Conservation (phyloP, 495 filamentous ascomycete species). For the Penicillium cataractarum region DNA sequence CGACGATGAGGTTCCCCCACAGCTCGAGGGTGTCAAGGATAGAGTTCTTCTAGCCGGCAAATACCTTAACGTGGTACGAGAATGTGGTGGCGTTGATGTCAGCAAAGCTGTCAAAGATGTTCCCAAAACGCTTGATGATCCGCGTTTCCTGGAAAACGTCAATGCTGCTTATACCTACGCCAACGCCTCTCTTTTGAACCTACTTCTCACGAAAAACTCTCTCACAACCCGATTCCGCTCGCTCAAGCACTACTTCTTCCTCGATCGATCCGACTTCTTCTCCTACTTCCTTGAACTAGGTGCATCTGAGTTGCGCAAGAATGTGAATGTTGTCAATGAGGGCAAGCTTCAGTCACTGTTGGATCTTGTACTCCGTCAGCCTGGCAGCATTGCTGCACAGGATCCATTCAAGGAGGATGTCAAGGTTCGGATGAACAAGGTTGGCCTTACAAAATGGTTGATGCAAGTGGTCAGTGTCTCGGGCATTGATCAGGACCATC, state of each 20-base stretch:
- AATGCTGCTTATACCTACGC: slow-evolving; percentile 93
- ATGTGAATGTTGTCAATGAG: slow-evolving; percentile 83
- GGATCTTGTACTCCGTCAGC: slow-evolving; percentile 91
- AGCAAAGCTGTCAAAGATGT: slow-evolving; percentile 88
- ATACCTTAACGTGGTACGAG: slow-evolving; percentile 95
- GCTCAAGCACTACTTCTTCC: slow-evolving; percentile 98
- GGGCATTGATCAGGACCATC: slow-evolving; percentile 83
- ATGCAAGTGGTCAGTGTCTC: slow-evolving; percentile 96
- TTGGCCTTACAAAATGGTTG: slow-evolving; percentile 86
- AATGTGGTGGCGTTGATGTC: slow-evolving; percentile 94
- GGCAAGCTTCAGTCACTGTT: slow-evolving; percentile 91
- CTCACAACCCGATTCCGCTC: slow-evolving; percentile 84
- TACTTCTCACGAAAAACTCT: slow-evolving; percentile 90
- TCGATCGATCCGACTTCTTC: slow-evolving; percentile 97
- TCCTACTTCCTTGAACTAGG: slow-evolving; percentile 94
- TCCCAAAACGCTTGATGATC: slow-evolving; percentile 88
- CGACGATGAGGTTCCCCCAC: slow-evolving; percentile 87
- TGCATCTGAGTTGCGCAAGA: slow-evolving; percentile 84
- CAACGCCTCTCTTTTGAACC: slow-evolving; percentile 87
- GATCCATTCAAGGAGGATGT: slow-evolving; percentile 98
- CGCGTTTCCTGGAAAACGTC: slow-evolving; percentile 89
- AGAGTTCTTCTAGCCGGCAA: slow-evolving; percentile 95
- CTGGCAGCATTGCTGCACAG: slow-evolving; percentile 88
- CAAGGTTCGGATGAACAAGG: slow-evolving; percentile 94
- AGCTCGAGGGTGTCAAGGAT: slow-evolving; percentile 88